Base-by-base conservation (phyloP, 495 filamentous ascomycete species). In the Daldinia caldariorum region DNA sequence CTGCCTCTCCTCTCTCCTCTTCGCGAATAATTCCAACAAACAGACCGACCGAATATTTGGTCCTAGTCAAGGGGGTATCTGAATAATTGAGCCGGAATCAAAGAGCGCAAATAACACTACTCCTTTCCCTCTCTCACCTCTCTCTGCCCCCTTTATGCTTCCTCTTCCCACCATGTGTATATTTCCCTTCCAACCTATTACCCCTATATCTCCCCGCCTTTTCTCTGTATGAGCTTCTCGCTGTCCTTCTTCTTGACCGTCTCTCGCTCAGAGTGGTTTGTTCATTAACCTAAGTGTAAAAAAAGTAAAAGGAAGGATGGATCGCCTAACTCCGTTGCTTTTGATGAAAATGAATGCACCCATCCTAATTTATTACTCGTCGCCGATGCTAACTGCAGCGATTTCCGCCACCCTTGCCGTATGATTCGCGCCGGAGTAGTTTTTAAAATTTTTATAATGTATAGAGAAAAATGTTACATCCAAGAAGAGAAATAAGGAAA, bases 21-120 rank as follows among this genome's bases (percentile, higher is more conserved):
- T 45, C 32, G 49, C 26, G 9, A 41, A 54, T 55, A 63, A 54
- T 22, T 35, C 6, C 49, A 55, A 63, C 60, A 26, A 26, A 26
- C 26, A 26, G n/a, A 31, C 43, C 16, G 43, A 47, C 43, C 16
- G 12, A 47, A 47, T 9, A 47, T 47, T 2, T 6, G 20, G 43
- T 53, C 22, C 26, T 53, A 32, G 43, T 53, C 29, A 32, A 32
- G 22, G 67, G 67, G 67, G 67, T 70, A 65, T 70, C 61, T 70
- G 61, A 70, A 70, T 39, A 64, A 61, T 64, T 18, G 58, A 50
- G 38, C 43, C 31, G 61, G 59, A 57, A 56, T 55, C 31, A 14
- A 38, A 43, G 37, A 32, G 37, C 56, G 55, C 49, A 29, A 63
- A 38, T 22, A 49, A 49, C 14, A 38, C 57, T 50, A 58, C 58